Conservation (phyloP, 306 rosid species). For the Cucurbita moschata region DNA sequence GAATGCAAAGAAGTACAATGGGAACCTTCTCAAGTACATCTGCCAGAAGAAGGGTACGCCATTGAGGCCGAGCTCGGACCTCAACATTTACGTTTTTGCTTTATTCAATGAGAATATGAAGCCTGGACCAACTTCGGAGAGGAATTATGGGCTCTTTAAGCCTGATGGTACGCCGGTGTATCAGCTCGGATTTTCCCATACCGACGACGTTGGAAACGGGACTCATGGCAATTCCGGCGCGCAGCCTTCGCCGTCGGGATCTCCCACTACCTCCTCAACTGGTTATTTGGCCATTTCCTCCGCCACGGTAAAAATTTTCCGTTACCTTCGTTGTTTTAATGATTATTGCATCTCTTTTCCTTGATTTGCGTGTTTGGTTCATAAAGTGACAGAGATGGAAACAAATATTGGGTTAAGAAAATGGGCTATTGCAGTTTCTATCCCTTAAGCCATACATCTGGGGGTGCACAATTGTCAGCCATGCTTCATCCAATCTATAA, state of each 20-base stretch:
- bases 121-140: slow-evolving; percentile 87
- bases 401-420: neutral
- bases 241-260: slow-evolving; percentile 21
- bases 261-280: slow-evolving; percentile 23
- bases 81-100: slow-evolving; percentile 85
- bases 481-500: neutral
- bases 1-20: slow-evolving; percentile 81
- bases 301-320: slow-evolving; percentile 9
- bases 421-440: neutral
- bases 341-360: neutral
- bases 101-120: slow-evolving; percentile 90
- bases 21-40: slow-evolving; percentile 50
- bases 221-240: slow-evolving; percentile 10
- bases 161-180: slow-evolving; percentile 77
- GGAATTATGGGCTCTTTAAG: slow-evolving; percentile 82
- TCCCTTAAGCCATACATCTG: too few species aligned
- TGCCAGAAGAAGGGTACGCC: slow-evolving; percentile 64
- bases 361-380: neutral
- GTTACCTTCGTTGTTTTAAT: neutral
- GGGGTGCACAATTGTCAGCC: neutral
- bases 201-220: slow-evolving; percentile 9
- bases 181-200: slow-evolving; percentile 29
- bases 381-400: neutral
- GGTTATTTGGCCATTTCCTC: slow-evolving; percentile 80
- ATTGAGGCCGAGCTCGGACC: slow-evolving; percentile 46